Conservation (phyloP, 305 asterid species). For the Fraxinus dipetala region DNA sequence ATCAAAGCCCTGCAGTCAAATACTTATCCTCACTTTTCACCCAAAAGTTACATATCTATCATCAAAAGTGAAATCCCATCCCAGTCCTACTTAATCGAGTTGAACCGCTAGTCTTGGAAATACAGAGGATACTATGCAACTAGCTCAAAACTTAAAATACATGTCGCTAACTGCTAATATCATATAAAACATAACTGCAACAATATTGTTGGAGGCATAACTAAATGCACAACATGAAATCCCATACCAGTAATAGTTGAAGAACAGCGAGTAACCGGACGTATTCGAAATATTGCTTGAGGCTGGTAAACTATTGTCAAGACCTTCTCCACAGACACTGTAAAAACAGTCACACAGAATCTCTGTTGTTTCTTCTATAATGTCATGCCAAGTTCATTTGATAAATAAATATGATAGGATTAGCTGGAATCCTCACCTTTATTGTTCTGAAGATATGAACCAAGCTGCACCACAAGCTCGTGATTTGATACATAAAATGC, state of each 20-base stretch:
- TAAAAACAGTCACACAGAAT: constrained; percentile 30
- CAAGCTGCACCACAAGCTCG: constrained; percentile 78
- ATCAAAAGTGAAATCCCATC: not conserved
- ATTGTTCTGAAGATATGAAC: constrained; percentile 64
- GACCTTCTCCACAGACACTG: constrained; percentile 94
- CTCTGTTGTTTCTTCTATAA: constrained; percentile 9
- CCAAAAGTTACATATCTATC: not conserved
- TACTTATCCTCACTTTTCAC: not conserved
- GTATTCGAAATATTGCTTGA: constrained; percentile 90
- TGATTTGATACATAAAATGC: constrained; percentile 82
- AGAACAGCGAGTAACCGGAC: constrained; percentile 90
- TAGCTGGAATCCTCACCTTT: constrained; percentile 48
- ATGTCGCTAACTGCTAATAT: not conserved
- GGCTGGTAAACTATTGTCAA: constrained; percentile 88
- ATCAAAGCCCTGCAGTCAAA: not conserved
- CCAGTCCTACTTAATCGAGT: not conserved
- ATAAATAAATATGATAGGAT: not conserved
- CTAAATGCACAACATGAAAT: not conserved
- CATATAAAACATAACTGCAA: not conserved
- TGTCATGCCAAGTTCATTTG: not conserved
- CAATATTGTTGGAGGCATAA: constrained; percentile 2
- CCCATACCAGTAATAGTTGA: constrained; percentile 75
- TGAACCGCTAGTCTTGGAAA: not conserved
- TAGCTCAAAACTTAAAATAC: not conserved
- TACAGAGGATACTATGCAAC: not conserved